Percentiles rank a stretch among this genome's conserved stretches.
Conservation (phyloP, 2,329 filamentous ascomycete genomes). For the Colletotrichum higginsianum region DNA sequence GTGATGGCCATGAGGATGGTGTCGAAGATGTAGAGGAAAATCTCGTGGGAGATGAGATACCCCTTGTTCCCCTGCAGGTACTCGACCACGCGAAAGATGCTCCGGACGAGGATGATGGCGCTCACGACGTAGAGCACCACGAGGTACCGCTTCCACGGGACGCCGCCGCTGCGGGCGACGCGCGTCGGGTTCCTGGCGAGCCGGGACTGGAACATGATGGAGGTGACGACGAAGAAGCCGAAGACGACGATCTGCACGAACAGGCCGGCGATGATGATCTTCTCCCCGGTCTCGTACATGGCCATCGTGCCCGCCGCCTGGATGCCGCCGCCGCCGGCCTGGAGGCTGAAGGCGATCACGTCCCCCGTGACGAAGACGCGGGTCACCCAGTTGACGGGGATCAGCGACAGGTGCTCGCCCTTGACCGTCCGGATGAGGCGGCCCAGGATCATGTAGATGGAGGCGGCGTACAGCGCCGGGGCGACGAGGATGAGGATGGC, state of each 20-base stretch:
- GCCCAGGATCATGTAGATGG: slow-evolving; percentile 48
- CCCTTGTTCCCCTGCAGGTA: slow-evolving; percentile 60
- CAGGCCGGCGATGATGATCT: slow-evolving; percentile 66
- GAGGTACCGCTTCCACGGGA: slow-evolving; percentile 51
- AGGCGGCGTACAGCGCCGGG: slow-evolving; percentile 41
- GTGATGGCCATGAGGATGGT: slow-evolving; percentile 57
- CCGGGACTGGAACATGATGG: slow-evolving; percentile 59
- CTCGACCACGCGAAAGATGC: slow-evolving; percentile 63
- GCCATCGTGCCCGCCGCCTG: slow-evolving; percentile 44
- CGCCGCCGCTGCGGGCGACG: slow-evolving; percentile 11
- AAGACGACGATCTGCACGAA: slow-evolving; percentile 68
- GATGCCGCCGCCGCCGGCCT: slow-evolving; percentile 55
- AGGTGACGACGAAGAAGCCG: slow-evolving; percentile 64
- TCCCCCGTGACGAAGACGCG: slow-evolving; percentile 64
- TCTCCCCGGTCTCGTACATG: slow-evolving; percentile 53
- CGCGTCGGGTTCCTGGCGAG: slow-evolving; percentile 41
- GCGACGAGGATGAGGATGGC: slow-evolving; percentile 46
- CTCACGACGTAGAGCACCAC: slow-evolving; percentile 51
- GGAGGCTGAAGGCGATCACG: slow-evolving; percentile 60
- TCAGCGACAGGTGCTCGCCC: slow-evolving; percentile 42
- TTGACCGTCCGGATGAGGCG: slow-evolving; percentile 51
- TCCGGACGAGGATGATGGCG: slow-evolving; percentile 60
- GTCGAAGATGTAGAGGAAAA: slow-evolving; percentile 61
- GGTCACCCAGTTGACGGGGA: slow-evolving; percentile 55
- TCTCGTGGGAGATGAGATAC: slow-evolving; percentile 58